Conservation (phyloP, 345 rosid genomes). For the Boechera divaricarpa region DNA sequence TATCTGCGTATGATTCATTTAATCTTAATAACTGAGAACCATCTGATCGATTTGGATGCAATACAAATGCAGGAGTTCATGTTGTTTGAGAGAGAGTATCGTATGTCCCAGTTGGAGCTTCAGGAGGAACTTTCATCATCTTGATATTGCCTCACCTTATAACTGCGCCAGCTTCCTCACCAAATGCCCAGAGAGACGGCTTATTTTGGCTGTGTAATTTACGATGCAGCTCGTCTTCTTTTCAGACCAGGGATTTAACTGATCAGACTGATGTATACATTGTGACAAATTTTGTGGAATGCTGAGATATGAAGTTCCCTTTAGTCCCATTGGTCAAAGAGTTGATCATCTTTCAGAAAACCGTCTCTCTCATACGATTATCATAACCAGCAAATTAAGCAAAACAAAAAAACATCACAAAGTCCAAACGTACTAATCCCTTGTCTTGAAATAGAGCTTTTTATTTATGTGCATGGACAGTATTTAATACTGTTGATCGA, state of each 20-base stretch:
- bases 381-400: background rate
- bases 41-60: slow-evolving; percentile 36
- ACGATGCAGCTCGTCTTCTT: background rate
- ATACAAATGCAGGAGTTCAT: slow-evolving; percentile 72
- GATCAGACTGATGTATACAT: slow-evolving; percentile 26
- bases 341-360: slow-evolving; percentile 1
- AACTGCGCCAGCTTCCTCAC: background rate
- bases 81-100: slow-evolving; percentile 83
- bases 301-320: slow-evolving; percentile 25
- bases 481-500: background rate
- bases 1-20: background rate
- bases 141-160: slow-evolving; percentile 36
- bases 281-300: slow-evolving; percentile 5
- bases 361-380: background rate
- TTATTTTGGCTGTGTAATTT: slow-evolving; percentile 28
- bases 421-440: background rate
- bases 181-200: background rate
- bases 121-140: slow-evolving; percentile 55
- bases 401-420: background rate
- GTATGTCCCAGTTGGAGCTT: slow-evolving; percentile 73
- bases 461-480: slow-evolving; percentile 6
- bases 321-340: background rate
- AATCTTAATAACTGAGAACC: background rate
- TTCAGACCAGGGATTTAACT: slow-evolving; percentile 14
- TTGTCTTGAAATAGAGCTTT: background rate